Percentiles rank a stretch among this genome's conserved stretches.
Evolutionary conservation across 805 yeast genomes (phyloP).

Genomic region (Nakazawaea ernobii): DNA sequence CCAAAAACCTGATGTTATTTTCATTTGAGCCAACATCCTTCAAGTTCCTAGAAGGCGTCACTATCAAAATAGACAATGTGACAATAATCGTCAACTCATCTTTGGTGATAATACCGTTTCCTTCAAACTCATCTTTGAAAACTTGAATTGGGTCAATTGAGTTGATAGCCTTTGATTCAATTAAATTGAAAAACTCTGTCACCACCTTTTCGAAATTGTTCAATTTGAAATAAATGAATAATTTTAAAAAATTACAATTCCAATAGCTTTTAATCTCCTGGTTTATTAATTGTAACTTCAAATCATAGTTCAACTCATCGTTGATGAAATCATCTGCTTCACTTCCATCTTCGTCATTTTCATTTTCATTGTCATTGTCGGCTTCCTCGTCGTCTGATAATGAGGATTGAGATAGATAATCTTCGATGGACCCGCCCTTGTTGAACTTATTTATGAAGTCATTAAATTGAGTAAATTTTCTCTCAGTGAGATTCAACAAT

Average conservation of each 20-base stretch:
- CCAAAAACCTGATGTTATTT: neutral
- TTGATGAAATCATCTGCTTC: neutral
- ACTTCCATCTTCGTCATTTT: neutral
- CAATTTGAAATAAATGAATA: constrained; percentile 3
- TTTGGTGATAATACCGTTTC: neutral
- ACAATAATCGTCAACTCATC: constrained; percentile 4
- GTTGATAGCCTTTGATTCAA: constrained; percentile 3
- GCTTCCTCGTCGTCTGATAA: neutral
- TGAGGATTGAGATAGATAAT: neutral
- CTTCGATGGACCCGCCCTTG: neutral
- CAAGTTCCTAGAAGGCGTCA: constrained; percentile 5
- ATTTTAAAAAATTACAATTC: constrained; percentile 2
- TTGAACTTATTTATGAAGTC: constrained; percentile 2
- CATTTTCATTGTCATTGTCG: neutral
- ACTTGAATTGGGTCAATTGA: neutral
- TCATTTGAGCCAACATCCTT: neutral
- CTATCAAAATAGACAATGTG: constrained; percentile 1
- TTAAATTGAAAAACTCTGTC: neutral
- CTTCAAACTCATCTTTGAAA: neutral
- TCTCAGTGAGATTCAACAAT: constrained; percentile 1
- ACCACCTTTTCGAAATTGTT: constrained; percentile 7
- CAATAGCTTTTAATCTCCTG: constrained; percentile 4
- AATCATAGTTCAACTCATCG: constrained; percentile 3
- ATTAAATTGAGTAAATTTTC: constrained; percentile 1
- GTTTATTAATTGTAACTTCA: neutral